These are phyloP conservation scores for Camellia granthamiana DNA, from an alignment of 148 eudicot species.

Conservation along the genomic window DNA sequence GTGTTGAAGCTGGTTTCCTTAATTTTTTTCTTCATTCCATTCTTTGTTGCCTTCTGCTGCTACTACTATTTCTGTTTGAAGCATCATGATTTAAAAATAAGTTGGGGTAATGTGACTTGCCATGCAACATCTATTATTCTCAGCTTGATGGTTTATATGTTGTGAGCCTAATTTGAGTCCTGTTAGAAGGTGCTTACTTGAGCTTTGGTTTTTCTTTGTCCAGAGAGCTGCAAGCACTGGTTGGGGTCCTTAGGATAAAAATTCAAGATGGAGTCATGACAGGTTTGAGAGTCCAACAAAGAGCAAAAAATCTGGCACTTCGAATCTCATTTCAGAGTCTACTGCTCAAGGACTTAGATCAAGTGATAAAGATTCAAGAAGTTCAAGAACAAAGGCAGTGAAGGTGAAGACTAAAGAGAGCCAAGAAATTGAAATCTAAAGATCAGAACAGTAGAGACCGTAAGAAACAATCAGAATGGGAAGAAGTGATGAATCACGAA, in stretches of 20 bases:
- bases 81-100: no score
- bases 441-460: constrained; percentile 33
- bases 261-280: constrained; percentile 50
- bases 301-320: constrained; percentile 28
- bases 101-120: background rate
- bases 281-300: constrained; percentile 38
- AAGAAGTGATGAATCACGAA: constrained; percentile 20
- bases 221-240: constrained; percentile 97
- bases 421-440: constrained; percentile 21
- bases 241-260: constrained; percentile 41
- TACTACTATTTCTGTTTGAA: no score
- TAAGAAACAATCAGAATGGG: constrained; percentile 28
- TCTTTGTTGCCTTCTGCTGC: no score
- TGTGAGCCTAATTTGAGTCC: background rate
- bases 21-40: no score
- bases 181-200: background rate
- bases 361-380: constrained; percentile 31
- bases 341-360: constrained; percentile 18
- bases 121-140: background rate
- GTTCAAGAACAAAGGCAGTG: constrained; percentile 27
- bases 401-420: constrained; percentile 19
- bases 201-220: constrained; percentile 10
- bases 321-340: constrained; percentile 21
- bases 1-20: no score
- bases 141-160: background rate